A percentile compares a stretch with the other conserved stretches of the same genome.
Evolutionary conservation across 1,139 yeast species (phyloP).

Genomic region (Diutina rugosa): DNA sequence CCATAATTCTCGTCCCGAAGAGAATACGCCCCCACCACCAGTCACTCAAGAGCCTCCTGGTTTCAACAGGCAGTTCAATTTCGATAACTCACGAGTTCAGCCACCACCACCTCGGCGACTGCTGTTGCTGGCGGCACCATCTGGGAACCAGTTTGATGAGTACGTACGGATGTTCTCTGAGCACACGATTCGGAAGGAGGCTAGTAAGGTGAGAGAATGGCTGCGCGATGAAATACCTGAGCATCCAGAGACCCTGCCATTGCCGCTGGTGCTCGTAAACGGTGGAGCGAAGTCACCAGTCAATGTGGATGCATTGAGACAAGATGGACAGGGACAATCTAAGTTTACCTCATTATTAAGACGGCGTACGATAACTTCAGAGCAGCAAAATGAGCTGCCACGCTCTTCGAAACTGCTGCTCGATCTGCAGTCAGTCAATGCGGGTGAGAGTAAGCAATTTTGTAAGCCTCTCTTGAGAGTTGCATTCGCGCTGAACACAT

Average conservation of each 20-base stretch:
- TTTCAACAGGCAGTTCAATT: not conserved
- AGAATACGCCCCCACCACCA: not conserved
- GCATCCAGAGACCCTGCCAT: not conserved
- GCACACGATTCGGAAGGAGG: not conserved
- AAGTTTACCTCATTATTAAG: not conserved
- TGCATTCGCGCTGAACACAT: conserved; percentile 61
- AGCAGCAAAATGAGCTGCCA: not conserved
- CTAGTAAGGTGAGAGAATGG: not conserved
- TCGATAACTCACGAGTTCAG: not conserved
- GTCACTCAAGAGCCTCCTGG: not conserved
- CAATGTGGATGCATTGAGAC: not conserved
- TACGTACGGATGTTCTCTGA: not conserved
- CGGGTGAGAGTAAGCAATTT: not conserved
- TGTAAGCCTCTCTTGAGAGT: conserved; percentile 40
- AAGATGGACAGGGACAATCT: not conserved
- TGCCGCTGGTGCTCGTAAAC: not conserved
- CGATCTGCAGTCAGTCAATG: not conserved
- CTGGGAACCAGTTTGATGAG: not conserved
- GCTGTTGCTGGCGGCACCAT: not conserved
- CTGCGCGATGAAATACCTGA: not conserved
- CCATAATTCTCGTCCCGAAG: not conserved
- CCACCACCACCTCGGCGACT: not conserved
- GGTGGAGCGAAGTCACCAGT: not conserved
- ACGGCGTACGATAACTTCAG: not conserved
- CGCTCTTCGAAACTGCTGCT: not conserved